Conservation (phyloP, 2,329 filamentous ascomycete genomes). For the Xylariaceae sp. region DNA sequence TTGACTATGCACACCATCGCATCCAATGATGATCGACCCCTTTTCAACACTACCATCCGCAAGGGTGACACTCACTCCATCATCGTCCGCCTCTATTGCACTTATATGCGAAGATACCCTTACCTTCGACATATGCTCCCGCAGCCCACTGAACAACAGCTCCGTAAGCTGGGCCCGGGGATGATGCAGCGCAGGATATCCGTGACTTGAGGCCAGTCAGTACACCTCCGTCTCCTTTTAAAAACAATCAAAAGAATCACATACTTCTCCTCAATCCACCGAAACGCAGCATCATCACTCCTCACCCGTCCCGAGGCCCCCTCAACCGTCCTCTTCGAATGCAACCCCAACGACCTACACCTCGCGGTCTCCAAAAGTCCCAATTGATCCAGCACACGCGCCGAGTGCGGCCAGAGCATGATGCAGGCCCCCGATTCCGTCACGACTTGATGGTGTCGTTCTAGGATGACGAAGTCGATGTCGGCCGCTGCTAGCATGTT, state of each 20-base stretch:
- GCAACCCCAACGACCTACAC: conserved; percentile 11
- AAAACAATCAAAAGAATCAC: too few species aligned
- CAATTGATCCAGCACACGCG: conserved; percentile 15
- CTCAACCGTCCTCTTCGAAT: conserved; percentile 11
- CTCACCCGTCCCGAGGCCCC: conserved; percentile 1
- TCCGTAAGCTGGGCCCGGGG: conserved; percentile 9
- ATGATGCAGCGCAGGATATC: conserved; percentile 17
- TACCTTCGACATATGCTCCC: conserved; percentile 2
- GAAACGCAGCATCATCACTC: too few species aligned
- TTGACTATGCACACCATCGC: conserved; percentile 17
- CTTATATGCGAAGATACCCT: conserved; percentile 7
- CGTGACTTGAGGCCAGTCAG: conserved; percentile 6
- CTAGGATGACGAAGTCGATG: conserved; percentile 14
- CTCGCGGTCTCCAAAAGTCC: conserved; percentile 8
- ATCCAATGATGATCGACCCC: conserved; percentile 19
- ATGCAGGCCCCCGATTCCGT: conserved; percentile 14
- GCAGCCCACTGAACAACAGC: conserved; percentile 11
- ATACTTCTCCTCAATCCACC: too few species aligned
- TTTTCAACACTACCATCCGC: conserved; percentile 14
- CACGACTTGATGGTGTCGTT: conserved; percentile 8
- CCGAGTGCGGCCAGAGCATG: conserved; percentile 14
- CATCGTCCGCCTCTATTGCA: conserved; percentile 10
- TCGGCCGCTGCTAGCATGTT: conserved; percentile 14
- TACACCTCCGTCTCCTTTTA: conserved; percentile 1
- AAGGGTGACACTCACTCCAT: conserved; percentile 15